Percentiles rank a stretch among this genome's conserved stretches.
Conservation (phyloP, 805 yeast species). For the Metahyphopichia silvanorum region DNA sequence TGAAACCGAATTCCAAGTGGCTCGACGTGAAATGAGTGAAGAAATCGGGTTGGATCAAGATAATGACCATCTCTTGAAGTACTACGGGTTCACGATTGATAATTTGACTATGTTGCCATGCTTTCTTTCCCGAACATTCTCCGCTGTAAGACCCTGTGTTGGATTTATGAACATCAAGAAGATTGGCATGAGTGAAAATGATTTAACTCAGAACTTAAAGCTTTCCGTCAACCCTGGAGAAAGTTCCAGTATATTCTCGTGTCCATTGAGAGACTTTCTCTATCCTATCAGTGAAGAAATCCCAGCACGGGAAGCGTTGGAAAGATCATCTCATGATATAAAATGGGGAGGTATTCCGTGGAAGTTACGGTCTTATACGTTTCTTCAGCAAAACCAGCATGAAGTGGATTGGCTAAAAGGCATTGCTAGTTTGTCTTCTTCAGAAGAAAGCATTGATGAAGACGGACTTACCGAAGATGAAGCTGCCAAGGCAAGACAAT, state of each 20-base stretch:
- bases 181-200: constrained; percentile 9
- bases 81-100: constrained; percentile 58
- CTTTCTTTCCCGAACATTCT: constrained; percentile 75
- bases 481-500: constrained; percentile 8
- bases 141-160: constrained; percentile 80
- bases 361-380: constrained; percentile 60
- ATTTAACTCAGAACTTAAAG: constrained; percentile 25
- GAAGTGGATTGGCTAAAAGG: constrained; percentile 66
- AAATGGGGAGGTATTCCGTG: constrained; percentile 75
- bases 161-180: constrained; percentile 51
- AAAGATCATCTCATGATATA: constrained; percentile 30
- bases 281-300: constrained; percentile 22
- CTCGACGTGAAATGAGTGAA: constrained; percentile 82
- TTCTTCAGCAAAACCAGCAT: constrained; percentile 49
- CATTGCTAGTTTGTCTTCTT: constrained; percentile 52
- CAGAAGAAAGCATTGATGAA: constrained; percentile 33
- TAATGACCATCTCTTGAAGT: constrained; percentile 38
- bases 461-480: constrained; percentile 6
- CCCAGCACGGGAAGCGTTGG: constrained; percentile 25
- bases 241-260: constrained; percentile 64
- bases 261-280: constrained; percentile 62
- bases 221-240: constrained; percentile 73
- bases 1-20: constrained; percentile 67
- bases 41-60: constrained; percentile 72
- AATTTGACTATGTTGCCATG: constrained; percentile 66